Evolutionary conservation across 2,329 filamentous ascomycete species (phyloP).

Genomic region (Exophiala aquamarina): DNA sequence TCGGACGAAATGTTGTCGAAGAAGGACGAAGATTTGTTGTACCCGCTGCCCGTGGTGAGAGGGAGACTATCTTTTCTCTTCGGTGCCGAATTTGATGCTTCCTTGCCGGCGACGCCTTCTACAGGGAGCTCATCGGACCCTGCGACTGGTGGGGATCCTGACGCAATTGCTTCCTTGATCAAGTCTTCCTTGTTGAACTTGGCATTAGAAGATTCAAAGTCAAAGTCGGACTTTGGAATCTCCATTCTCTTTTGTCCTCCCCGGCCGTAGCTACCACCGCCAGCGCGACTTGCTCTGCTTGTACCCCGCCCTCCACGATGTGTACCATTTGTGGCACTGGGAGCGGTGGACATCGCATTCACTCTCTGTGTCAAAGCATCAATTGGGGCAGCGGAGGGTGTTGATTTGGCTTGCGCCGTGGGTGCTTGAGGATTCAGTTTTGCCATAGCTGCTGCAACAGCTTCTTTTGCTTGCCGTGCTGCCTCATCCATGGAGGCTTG

Average conservation of each 20-base stretch:
- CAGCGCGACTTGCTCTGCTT: conserved; percentile 48
- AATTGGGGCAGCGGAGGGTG: conserved; percentile 37
- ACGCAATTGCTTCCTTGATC: conserved; percentile 82
- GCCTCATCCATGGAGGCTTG: conserved; percentile 46
- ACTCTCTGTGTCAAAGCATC: conserved; percentile 47
- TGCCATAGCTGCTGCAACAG: conserved; percentile 53
- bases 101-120: conserved; percentile 31
- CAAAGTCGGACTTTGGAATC: conserved; percentile 86
- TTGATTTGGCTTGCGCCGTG: conserved; percentile 30
- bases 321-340: conserved; percentile 37
- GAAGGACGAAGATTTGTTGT: conserved; percentile 88
- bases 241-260: conserved; percentile 66
- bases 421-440: conserved; percentile 39
- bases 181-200: conserved; percentile 88
- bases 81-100: conserved; percentile 35
- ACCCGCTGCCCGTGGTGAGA: conserved; percentile 52
- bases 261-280: conserved; percentile 42
- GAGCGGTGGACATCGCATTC: conserved; percentile 42
- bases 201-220: conserved; percentile 82
- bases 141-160: conserved; percentile 65
- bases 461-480: conserved; percentile 49
- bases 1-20: conserved; percentile 99
- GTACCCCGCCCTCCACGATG: conserved; percentile 38
- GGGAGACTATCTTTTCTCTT: conserved; percentile 25
- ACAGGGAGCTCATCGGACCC: conserved; percentile 47